Conservation (phyloP, 768 basidiomycete genomes). For the Boletus rubescentipes region DNA sequence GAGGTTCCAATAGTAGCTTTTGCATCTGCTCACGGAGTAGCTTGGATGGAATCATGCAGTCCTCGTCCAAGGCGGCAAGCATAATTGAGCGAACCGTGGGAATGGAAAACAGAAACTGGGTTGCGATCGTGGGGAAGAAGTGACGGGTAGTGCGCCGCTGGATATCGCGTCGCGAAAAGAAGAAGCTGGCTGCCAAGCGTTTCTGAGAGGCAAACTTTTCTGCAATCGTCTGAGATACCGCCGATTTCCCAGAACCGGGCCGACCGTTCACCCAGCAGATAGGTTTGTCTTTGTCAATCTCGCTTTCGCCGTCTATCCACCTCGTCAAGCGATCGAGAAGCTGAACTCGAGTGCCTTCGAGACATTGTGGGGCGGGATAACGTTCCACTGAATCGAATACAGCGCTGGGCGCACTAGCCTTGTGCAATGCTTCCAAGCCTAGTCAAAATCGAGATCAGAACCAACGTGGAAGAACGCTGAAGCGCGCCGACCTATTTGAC, state of each 20-base stretch:
- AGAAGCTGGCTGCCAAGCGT: conserved; percentile 33
- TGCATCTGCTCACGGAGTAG: conserved; percentile 26
- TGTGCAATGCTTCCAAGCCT: conserved; percentile 11
- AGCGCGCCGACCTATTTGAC: background rate
- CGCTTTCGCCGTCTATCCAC: conserved; percentile 9
- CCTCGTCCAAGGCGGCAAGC: conserved; percentile 16
- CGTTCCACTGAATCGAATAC: conserved; percentile 10
- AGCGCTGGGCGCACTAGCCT: conserved; percentile 12
- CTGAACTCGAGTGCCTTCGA: conserved; percentile 13
- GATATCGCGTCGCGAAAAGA: conserved; percentile 28
- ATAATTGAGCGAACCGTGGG: conserved; percentile 17
- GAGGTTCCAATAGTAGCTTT: conserved; percentile 23
- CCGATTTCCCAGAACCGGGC: conserved; percentile 20
- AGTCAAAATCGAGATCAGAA: background rate
- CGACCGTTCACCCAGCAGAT: conserved; percentile 23
- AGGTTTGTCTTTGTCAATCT: background rate
- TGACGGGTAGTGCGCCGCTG: conserved; percentile 18
- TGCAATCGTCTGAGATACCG: conserved; percentile 29
- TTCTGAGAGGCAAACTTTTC: conserved; percentile 11
- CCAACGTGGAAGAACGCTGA: background rate
- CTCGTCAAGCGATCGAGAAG: conserved; percentile 3
- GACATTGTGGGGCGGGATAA: conserved; percentile 8
- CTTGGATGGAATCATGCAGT: conserved; percentile 19
- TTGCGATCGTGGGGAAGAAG: conserved; percentile 32
- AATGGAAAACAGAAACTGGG: conserved; percentile 24